phyloP scores from a whole-genome alignment of 2,329 filamentous ascomycete genomes.

The Exophiala mesophila region DNA sequence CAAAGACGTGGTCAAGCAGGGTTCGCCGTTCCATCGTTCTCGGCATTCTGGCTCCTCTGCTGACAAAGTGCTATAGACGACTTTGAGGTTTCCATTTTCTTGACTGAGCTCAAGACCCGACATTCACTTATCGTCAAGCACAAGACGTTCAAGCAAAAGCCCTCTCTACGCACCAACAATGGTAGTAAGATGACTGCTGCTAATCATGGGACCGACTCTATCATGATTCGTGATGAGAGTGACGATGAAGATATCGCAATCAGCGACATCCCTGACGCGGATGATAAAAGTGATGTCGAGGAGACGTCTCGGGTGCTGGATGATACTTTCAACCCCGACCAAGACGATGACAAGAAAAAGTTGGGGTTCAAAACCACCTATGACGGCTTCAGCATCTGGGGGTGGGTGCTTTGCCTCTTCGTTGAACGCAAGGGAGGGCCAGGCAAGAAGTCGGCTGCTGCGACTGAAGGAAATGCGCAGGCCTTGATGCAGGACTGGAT shows the following conservation, averaged over 20 bases:
- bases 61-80: slow-evolving; percentile 58
- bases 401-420: slow-evolving; percentile 84
- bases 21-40: slow-evolving; percentile 43
- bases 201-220: slow-evolving; percentile 36
- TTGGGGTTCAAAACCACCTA: slow-evolving; percentile 79
- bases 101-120: slow-evolving; percentile 77
- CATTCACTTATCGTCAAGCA: slow-evolving; percentile 83
- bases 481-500: slow-evolving; percentile 83
- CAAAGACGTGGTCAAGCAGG: slow-evolving; percentile 80
- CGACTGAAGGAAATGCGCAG: slow-evolving; percentile 49
- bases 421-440: slow-evolving; percentile 65
- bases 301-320: neutral
- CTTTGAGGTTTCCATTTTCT: slow-evolving; percentile 90
- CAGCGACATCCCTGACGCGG: slow-evolving; percentile 16
- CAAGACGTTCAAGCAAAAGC: slow-evolving; percentile 66
- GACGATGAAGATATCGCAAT: slow-evolving; percentile 48
- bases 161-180: slow-evolving; percentile 49
- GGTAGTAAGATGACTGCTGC: slow-evolving; percentile 55
- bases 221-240: slow-evolving; percentile 53
- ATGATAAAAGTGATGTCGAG: slow-evolving; percentile 20
- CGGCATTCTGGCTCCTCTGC: slow-evolving; percentile 5
- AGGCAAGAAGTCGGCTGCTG: slow-evolving; percentile 31
- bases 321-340: slow-evolving; percentile 32
- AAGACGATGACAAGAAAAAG: slow-evolving; percentile 74
- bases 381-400: slow-evolving; percentile 94